Base-by-base conservation (phyloP, 768 basidiomycete species). In the Jaapia argillacea region DNA sequence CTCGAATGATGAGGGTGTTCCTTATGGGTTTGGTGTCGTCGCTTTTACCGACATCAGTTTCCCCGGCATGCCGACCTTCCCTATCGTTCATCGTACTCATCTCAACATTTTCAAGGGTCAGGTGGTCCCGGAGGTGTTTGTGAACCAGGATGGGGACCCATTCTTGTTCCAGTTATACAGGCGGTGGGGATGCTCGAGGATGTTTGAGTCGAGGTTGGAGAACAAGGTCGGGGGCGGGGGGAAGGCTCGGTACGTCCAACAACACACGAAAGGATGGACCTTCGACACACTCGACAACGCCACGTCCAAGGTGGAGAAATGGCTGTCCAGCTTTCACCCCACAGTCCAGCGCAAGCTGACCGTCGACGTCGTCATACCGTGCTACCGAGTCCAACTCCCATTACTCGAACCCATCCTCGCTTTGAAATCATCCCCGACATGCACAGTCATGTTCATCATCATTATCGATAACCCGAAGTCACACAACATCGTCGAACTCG, bases 51-150 rank as follows among this genome's bases (percentile, higher is more conserved):
- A 78, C 48, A 59, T 54, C 14, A 61, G 66, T 6, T 79, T 77
- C 49, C 72, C 71, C 0, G 79, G 75, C 0, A 77, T 79, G 74
- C 76, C 75, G 0, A 78, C 76, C 0, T 78, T 79, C 49, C 78
- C 79, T 1, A 61, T 78, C 41, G 40, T 80, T 36, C 74, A 77
- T 45, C 67, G 68, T 21, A 70, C 60, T 0, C 78, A 80, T 50
- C 58, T 80, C 54, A 68, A 76, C 24, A 70, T 77, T 36, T 79
- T 80, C 48, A 45, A 56, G 0, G 74, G 75, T 4, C 54, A 65
- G 7, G 61, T 78, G 20, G 53, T 80, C 12, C 77, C 77, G 0
- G 60, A 70, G 12, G 48, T 58, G 20, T 79, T 78, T 53, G 54
- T 75, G 35, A 77, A 78, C 47, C 77, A 79, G 52, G 77, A 78